Base-by-base conservation (phyloP, 2,329 filamentous ascomycete genomes). In the Xylariaceae sp. region DNA sequence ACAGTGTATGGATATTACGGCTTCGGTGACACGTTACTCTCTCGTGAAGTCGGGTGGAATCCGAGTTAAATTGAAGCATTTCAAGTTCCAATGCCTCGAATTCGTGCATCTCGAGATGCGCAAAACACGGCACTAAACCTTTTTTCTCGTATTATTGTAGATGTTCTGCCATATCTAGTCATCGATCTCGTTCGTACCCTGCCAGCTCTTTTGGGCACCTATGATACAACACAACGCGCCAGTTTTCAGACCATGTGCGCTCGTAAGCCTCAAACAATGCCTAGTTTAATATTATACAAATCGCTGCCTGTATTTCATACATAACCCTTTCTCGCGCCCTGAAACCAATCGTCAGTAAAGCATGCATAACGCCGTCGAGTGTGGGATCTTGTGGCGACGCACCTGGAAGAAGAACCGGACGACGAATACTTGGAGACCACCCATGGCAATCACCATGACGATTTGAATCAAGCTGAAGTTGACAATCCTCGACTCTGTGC, bases 381-480 rank as follows among this genome's bases (percentile, higher is more conserved):
- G 41, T 15, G 40, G 45, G 13, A 34, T 44, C 19, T n/a, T 41
- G 44, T 18, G 32, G 56, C 70, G 47, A 58, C 73, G 47, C 74
- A 81, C 91, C 79, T 96, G 92, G 83, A 99, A 99, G 78, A 99
- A 99, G 85, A 97, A 97, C 62, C 90, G 80, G 65, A 99, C 94
- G 64, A 99, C 86, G 72, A 97, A 96, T 47, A 99, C 94, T 77
- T 99, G 95, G 69, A 99, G 74, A 44, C 84, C 92, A 42, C 92
- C 94, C 95, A 99, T 99, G 56, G 86, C 88, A 60, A 96, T 78
- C 77, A 99, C 95, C 77, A 99, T 85, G 59, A 83, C 80, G 61
- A 89, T 88, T 78, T 99, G 94, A 65, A 97, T 87, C 68, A 99
- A 78, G 70, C 89, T 95, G 73, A 99, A 96, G 75, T 96, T 97